phyloP scores from a whole-genome alignment of 31 red algal genomes.

The Endocladia muricata region DNA sequence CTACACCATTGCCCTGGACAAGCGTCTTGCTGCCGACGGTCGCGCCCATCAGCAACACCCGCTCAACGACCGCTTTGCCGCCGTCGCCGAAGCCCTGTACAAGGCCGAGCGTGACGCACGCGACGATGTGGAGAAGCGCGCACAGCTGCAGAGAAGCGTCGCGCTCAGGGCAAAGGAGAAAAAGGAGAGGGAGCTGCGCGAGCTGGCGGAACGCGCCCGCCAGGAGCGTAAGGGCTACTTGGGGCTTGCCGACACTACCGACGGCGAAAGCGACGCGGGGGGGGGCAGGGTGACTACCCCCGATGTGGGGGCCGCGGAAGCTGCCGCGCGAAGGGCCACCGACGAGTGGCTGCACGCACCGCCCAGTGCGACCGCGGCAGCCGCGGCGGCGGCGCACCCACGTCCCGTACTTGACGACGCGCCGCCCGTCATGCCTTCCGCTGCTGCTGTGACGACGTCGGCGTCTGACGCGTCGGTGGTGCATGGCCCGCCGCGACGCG shows the following conservation, averaged over 20 bases:
- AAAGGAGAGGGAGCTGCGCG: conserved; percentile 71
- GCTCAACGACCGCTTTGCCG: conserved; percentile 77
- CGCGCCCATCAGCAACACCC: conserved; percentile 46
- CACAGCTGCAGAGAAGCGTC: conserved; percentile 51
- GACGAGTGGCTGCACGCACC: not conserved
- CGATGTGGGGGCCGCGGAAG: too few relatives aligned
- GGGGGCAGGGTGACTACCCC: conserved; percentile 8
- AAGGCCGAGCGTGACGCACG: conserved; percentile 73
- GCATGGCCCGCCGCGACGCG: too few relatives aligned
- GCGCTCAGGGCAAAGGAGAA: conserved; percentile 42
- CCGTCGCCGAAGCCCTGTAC: conserved; percentile 73
- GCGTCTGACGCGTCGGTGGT: not conserved
- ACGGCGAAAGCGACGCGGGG: conserved; percentile 14
- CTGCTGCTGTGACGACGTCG: not conserved
- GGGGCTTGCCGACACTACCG: conserved; percentile 33
- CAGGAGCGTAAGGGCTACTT: conserved; percentile 61
- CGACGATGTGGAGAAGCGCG: conserved; percentile 75
- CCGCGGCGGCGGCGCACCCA: too few relatives aligned
- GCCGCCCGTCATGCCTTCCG: conserved; percentile 5
- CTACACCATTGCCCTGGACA: conserved; percentile 86
- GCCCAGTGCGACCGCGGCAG: not conserved
- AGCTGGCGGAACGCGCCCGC: conserved; percentile 76
- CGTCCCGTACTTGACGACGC: conserved; percentile 40
- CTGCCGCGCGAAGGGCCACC: too few relatives aligned
- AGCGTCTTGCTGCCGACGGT: conserved; percentile 80